These are phyloP conservation scores for Collybiopsis confluens DNA, from an alignment of 768 basidiomycete genomes.

Conservation along the genomic window DNA sequence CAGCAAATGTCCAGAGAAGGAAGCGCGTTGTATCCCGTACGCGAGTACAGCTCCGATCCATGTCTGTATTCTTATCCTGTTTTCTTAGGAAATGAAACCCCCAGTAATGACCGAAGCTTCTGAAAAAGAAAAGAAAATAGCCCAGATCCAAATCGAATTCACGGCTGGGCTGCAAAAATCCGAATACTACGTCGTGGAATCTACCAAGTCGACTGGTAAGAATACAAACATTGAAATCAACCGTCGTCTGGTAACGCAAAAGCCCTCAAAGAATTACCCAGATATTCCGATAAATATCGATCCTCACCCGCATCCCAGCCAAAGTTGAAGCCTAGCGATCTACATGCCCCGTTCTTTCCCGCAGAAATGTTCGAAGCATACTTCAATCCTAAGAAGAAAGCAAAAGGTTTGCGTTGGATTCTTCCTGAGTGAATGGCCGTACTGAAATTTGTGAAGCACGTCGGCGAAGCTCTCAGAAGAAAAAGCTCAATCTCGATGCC, in stretches of 20 bases:
- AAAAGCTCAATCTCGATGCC: constrained; percentile 61
- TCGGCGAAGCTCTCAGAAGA: constrained; percentile 28
- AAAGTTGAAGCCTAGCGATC: constrained; percentile 61
- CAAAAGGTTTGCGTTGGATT: constrained; percentile 36
- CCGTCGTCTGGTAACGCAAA: background rate
- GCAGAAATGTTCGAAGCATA: constrained; percentile 70
- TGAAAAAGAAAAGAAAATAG: constrained; percentile 60
- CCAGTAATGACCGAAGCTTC: constrained; percentile 68
- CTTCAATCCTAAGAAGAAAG: constrained; percentile 72
- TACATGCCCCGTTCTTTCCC: constrained; percentile 78
- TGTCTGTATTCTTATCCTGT: background rate
- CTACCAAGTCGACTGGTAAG: constrained; percentile 57
- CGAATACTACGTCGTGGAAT: constrained; percentile 71
- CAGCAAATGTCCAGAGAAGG: constrained; percentile 73
- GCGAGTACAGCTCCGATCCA: constrained; percentile 19
- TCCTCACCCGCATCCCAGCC: constrained; percentile 58
- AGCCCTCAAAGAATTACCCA: constrained; percentile 59
- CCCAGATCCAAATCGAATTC: constrained; percentile 65
- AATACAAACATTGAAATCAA: background rate
- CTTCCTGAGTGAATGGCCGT: background rate
- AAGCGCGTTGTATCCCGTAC: constrained; percentile 77
- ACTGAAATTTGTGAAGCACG: constrained; percentile 9
- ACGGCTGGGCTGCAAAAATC: constrained; percentile 62
- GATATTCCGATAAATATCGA: constrained; percentile 83
- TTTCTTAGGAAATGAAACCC: constrained; percentile 55